These are phyloP conservation scores for Mycena leptocephala DNA, from an alignment of 768 basidiomycete genomes.

Conservation along the genomic window DNA sequence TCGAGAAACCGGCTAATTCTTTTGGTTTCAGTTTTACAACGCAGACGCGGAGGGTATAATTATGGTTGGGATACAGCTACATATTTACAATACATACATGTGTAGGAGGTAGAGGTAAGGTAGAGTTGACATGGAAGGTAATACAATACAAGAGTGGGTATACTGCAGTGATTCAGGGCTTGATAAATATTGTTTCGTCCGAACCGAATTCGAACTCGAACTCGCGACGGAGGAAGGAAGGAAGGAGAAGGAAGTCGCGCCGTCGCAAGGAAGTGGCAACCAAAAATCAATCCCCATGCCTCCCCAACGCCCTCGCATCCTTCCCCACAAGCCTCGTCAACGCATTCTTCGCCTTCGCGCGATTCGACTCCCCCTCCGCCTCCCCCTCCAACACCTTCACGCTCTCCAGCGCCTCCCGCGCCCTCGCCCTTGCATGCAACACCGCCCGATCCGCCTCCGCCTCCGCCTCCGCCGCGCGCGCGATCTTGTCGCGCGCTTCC, in stretches of 20 bases:
- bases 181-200: no score
- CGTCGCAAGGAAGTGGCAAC: neutral
- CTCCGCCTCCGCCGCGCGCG: conserved; percentile 67
- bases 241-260: no score
- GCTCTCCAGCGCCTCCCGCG: conserved; percentile 64
- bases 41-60: no score
- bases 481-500: conserved; percentile 65
- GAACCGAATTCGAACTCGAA: no score
- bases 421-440: conserved; percentile 60
- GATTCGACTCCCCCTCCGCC: conserved; percentile 67
- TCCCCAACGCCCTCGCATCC: conserved; percentile 62
- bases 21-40: no score
- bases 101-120: no score
- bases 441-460: conserved; percentile 68
- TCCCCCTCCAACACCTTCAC: conserved; percentile 67
- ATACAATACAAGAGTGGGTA: neutral
- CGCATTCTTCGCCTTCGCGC: conserved; percentile 69
- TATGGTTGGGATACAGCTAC: neutral
- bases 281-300: conserved; percentile 49
- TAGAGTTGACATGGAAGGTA: neutral
- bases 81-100: neutral
- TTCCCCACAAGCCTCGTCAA: conserved; percentile 68
- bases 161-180: neutral
- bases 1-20: neutral
- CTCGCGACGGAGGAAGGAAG: no score